These are phyloP conservation scores for Trichoderma citrinoviride DNA, from an alignment of 2,329 filamentous ascomycete species.

Conservation along the genomic window DNA sequence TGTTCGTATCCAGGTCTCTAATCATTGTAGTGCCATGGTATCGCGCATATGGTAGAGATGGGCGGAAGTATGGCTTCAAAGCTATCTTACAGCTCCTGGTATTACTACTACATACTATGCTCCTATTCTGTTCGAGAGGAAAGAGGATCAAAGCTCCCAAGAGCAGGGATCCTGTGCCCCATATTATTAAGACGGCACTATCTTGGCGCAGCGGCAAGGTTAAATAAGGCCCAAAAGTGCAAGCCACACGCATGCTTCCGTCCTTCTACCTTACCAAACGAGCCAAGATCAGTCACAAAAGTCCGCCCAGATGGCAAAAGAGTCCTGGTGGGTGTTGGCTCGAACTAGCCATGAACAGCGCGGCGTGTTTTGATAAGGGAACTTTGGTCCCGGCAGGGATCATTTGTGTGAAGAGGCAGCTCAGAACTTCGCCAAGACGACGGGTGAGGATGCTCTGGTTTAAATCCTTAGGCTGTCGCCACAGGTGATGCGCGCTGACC, in stretches of 20 bases:
- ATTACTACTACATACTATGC: background rate
- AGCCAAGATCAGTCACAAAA: constrained; percentile 17
- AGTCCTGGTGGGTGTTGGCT: background rate
- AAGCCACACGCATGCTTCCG: background rate
- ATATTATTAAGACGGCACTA: constrained; percentile 18
- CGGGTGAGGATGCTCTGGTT: background rate
- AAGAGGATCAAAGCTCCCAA: background rate
- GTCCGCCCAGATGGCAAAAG: background rate
- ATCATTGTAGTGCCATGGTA: too few relatives aligned
- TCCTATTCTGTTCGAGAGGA: background rate
- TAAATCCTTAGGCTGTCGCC: background rate
- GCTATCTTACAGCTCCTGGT: background rate
- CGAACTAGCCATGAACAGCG: background rate
- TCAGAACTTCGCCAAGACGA: background rate
- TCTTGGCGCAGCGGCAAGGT: constrained; percentile 15
- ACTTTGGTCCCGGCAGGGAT: constrained; percentile 1
- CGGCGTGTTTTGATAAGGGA: background rate
- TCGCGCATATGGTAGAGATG: too few relatives aligned
- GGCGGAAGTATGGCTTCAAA: too few relatives aligned
- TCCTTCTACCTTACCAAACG: constrained; percentile 15
- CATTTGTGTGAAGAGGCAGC: background rate
- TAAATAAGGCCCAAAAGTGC: background rate
- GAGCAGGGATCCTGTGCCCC: background rate
- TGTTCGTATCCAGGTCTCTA: too few relatives aligned
- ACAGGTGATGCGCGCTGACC: background rate